Evolutionary conservation across 1,139 yeast genomes (phyloP), one percentile per base, ranked within the genome.

Genomic region (Entelexis sorbosivorans): DNA sequence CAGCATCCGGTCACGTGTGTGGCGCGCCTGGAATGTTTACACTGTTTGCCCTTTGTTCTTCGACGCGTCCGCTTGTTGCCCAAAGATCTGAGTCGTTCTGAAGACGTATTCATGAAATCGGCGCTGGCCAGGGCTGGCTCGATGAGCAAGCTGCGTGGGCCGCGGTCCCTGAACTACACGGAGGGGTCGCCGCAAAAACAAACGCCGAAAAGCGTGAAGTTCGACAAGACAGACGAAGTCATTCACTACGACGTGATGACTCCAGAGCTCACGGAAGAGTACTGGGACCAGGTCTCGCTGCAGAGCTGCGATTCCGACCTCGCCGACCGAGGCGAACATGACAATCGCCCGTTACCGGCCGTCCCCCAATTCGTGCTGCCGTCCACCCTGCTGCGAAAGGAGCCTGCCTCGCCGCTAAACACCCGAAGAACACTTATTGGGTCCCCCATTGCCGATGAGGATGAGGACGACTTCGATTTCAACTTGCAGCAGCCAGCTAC

Each of bases 231-330:
- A 2, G 68, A 66, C 45, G 66, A 73, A 56, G 67, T 73, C 11
- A 64, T 73, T 39, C 73, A 72, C 54, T 73, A 71, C 58, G 73
- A 71, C 42, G 63, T 67, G 24, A 57, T 60, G 29, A 68, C 72
- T 1, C 72, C 73, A 1, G 73, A 72, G 20, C 38, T 57, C 22
- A 44, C 51, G 20, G 56, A 56, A 19, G 59, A 57, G n/a, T 46
- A 51, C 20, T 55, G 56, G 57, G 55, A 49, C 26, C 48, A 45
- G 40, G 19, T 48, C 19, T 47, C 54, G 13, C 39, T 53, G 28
- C 51, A 53, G 26, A 52, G 53, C 35, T 52, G 57, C 35, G 58
- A 53, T 24, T 40, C 52, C 1, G 53, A 55, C 14, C 10, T 17
- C 16, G 51, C 29, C 8, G 48, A 7, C 53, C 61, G 53, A n/a